These are phyloP conservation scores for Suhomyces pyralidae DNA, from an alignment of 805 yeast genomes.

Conservation along the genomic window DNA sequence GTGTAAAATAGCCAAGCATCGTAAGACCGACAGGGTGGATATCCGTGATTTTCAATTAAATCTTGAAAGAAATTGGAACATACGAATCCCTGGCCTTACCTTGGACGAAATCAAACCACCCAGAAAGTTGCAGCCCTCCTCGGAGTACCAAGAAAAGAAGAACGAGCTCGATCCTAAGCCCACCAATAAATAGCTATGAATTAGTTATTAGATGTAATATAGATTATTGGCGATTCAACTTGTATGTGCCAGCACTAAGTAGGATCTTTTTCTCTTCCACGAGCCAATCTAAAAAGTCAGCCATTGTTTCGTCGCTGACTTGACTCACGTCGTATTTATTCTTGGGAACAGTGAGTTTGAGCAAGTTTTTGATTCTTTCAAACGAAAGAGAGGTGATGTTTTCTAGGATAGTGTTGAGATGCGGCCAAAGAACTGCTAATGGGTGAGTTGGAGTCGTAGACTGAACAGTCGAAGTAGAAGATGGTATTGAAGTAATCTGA, in stretches of 20 bases:
- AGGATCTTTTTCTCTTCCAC: slow-evolving; percentile 44
- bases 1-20: slow-evolving; percentile 27
- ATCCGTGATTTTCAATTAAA: slow-evolving; percentile 28
- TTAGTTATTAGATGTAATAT: neutral
- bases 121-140: slow-evolving; percentile 24
- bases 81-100: slow-evolving; percentile 24
- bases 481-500: neutral
- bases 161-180: slow-evolving; percentile 15
- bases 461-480: neutral
- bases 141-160: slow-evolving; percentile 22
- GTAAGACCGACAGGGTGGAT: slow-evolving; percentile 25
- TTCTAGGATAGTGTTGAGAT: slow-evolving; percentile 53
- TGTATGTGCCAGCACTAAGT: slow-evolving; percentile 31
- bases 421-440: slow-evolving; percentile 35
- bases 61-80: slow-evolving; percentile 27
- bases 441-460: neutral
- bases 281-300: slow-evolving; percentile 38
- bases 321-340: slow-evolving; percentile 37
- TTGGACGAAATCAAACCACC: slow-evolving; percentile 23
- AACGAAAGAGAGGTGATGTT: slow-evolving; percentile 51
- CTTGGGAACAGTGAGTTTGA: slow-evolving; percentile 54
- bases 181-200: neutral
- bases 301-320: slow-evolving; percentile 40
- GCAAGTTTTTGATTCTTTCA: slow-evolving; percentile 50
- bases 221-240: slow-evolving; percentile 17